Evolutionary conservation across 495 filamentous ascomycete species (phyloP).

Genomic region (Penicillium angulare): DNA sequence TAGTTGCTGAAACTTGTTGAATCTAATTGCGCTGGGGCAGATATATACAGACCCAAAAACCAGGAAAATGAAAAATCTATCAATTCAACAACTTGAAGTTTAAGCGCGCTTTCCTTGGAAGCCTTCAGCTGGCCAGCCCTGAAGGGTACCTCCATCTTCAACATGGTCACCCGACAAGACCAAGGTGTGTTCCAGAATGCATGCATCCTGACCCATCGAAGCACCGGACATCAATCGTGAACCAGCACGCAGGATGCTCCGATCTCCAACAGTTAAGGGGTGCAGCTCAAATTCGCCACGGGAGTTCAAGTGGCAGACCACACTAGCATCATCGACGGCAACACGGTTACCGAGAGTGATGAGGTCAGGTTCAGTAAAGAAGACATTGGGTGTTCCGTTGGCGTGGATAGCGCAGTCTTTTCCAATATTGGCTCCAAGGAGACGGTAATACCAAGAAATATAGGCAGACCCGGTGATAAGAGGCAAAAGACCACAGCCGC

Average conservation of each 20-base stretch:
- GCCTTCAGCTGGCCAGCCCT: slow-evolving; percentile 49
- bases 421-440: slow-evolving; percentile 42
- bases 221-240: slow-evolving; percentile 42
- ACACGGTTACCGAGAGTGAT: slow-evolving; percentile 44
- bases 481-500: slow-evolving; percentile 38
- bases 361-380: slow-evolving; percentile 51
- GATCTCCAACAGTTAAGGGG: slow-evolving; percentile 35
- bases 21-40: too few relatives aligned
- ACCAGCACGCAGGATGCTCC: slow-evolving; percentile 42
- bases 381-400: slow-evolving; percentile 38
- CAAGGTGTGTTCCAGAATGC: slow-evolving; percentile 46
- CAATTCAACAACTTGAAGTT: not conserved
- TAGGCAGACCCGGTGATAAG: slow-evolving; percentile 43
- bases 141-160: slow-evolving; percentile 35
- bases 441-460: slow-evolving; percentile 39
- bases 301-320: slow-evolving; percentile 46
- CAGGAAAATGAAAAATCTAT: too few relatives aligned
- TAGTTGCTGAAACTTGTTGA: too few relatives aligned
- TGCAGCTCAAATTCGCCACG: slow-evolving; percentile 49
- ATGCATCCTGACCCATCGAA: slow-evolving; percentile 41
- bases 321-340: slow-evolving; percentile 44
- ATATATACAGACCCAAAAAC: too few relatives aligned
- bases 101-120: slow-evolving; percentile 21
- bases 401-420: slow-evolving; percentile 46
- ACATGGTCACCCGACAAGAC: slow-evolving; percentile 47